phyloP scores from a whole-genome alignment of 108 stramenopile species.

The Stephanodiscus minutulus region DNA sequence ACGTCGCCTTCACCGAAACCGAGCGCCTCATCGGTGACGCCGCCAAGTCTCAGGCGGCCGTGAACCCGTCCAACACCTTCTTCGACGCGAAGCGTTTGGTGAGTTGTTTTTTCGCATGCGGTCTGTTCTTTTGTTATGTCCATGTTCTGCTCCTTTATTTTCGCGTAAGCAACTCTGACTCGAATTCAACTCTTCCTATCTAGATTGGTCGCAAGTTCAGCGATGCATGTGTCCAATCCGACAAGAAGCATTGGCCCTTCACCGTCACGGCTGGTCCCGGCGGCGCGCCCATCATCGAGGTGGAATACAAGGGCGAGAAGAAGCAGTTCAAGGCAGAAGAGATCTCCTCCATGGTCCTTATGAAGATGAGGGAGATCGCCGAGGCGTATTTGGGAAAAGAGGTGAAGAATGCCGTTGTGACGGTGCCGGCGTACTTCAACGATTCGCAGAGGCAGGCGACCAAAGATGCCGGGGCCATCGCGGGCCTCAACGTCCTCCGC shows the following conservation, averaged over 20 bases:
- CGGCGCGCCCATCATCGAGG: constrained; percentile 89
- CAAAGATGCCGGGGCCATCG: constrained; percentile 79
- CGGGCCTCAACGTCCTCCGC: constrained; percentile 72
- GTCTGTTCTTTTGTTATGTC: too few species aligned
- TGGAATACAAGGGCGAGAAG: constrained; percentile 63
- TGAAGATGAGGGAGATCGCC: constrained; percentile 78
- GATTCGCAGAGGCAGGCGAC: constrained; percentile 90
- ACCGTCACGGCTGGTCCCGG: constrained; percentile 70
- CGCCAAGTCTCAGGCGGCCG: constrained; percentile 80
- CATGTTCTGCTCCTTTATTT: too few species aligned
- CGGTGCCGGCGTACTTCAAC: constrained; percentile 91
- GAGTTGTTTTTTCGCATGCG: constrained; percentile 22
- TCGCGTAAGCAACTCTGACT: too few species aligned
- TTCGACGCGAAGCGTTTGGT: constrained; percentile 83
- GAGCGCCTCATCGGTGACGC: constrained; percentile 80
- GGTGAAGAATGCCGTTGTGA: constrained; percentile 67
- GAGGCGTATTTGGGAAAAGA: constrained; percentile 74
- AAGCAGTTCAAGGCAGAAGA: constrained; percentile 75
- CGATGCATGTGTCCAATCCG: constrained; percentile 73
- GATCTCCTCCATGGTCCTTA: constrained; percentile 79
- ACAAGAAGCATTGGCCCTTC: constrained; percentile 85
- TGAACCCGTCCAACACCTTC: constrained; percentile 77
- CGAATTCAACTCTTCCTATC: too few species aligned
- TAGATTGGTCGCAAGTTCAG: constrained; percentile 64
- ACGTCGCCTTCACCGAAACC: constrained; percentile 68